Percentiles rank a stretch among this genome's conserved stretches.
These are phyloP conservation scores for Aegle marmelos DNA, from an alignment of 345 rosid genomes.

Conservation along the genomic window DNA sequence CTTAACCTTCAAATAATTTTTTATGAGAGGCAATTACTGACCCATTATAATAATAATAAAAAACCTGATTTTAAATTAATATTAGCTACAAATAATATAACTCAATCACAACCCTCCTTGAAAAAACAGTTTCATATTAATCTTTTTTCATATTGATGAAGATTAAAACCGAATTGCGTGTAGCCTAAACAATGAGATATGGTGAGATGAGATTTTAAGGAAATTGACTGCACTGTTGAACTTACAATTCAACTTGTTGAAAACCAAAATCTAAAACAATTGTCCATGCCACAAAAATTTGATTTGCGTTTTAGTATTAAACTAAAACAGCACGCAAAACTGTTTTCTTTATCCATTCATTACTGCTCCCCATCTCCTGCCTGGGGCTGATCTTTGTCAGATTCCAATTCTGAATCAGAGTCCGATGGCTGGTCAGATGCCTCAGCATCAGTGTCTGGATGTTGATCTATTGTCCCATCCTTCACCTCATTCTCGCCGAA, in stretches of 20 bases:
- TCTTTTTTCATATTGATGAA: background rate
- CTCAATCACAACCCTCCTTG: background rate
- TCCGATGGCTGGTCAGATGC: constrained; percentile 1
- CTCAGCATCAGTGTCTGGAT: constrained; percentile 11
- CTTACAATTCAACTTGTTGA: background rate
- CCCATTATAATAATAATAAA: too few species aligned
- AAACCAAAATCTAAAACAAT: background rate
- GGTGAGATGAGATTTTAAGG: background rate
- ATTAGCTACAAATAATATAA: too few species aligned
- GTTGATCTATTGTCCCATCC: constrained; percentile 30
- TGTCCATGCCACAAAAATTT: background rate
- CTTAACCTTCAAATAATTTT: too few species aligned
- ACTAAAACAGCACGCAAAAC: background rate
- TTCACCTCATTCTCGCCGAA: constrained; percentile 55
- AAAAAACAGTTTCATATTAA: background rate
- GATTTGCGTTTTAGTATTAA: background rate
- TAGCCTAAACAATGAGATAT: background rate
- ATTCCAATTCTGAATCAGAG: background rate
- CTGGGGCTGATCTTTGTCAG: background rate
- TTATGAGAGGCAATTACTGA: too few species aligned
- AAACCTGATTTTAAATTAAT: background rate
- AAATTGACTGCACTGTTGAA: background rate
- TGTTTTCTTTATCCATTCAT: background rate
- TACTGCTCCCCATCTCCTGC: background rate
- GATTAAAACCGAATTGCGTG: background rate